Conservation (phyloP, 2,329 filamentous ascomycete species). For the Epichloe gansuensis region DNA sequence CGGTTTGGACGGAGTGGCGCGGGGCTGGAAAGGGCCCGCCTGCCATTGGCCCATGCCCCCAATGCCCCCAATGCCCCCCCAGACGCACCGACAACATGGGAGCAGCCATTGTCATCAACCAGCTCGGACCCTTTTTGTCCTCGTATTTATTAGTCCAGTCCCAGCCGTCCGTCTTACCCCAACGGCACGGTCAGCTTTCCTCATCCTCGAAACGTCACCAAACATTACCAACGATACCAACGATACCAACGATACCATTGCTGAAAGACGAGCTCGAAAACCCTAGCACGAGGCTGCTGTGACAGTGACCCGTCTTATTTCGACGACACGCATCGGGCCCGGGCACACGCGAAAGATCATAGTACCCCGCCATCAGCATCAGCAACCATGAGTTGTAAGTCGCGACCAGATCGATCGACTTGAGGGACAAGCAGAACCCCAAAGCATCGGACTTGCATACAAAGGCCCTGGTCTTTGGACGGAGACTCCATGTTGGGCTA, state of each 20-base stretch:
- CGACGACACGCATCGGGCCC: background rate
- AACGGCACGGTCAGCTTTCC: background rate
- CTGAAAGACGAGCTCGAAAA: background rate
- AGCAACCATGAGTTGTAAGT: conserved; percentile 21
- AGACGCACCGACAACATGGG: background rate
- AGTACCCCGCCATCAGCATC: conserved; percentile 18
- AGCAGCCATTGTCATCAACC: too few species aligned
- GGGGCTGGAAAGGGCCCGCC: background rate
- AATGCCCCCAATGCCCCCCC: too few species aligned
- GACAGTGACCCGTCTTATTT: background rate
- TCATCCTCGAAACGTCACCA: background rate
- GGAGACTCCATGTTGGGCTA: background rate
- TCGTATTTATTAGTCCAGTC: background rate
- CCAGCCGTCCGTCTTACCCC: background rate
- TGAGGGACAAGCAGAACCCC: background rate
- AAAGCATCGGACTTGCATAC: background rate
- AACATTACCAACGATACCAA: background rate
- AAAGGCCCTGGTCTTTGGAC: background rate
- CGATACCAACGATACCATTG: background rate
- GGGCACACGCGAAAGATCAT: background rate
- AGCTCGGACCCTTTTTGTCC: too few species aligned
- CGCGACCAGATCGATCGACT: conserved; percentile 2
- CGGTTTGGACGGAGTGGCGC: background rate
- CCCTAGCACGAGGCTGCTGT: background rate
- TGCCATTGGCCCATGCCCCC: background rate